Evolutionary conservation across 768 basidiomycete genomes (phyloP).

Genomic region (Boletus coccyginus): DNA sequence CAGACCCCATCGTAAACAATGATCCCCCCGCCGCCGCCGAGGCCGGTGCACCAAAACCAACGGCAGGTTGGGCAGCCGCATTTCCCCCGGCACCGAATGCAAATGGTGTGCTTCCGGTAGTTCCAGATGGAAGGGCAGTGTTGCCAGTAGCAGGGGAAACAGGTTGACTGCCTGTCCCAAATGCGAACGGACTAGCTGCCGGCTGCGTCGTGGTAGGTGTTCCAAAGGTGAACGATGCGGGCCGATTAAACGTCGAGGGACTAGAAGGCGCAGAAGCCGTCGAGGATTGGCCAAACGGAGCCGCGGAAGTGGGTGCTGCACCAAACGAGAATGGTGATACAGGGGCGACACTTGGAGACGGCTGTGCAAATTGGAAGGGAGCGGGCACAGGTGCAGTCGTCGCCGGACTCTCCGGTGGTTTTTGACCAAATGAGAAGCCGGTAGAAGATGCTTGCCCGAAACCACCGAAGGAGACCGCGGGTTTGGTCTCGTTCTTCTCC

Average conservation of each 20-base stretch:
- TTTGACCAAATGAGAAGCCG: constrained; percentile 49
- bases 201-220: constrained; percentile 36
- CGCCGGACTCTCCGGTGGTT: constrained; percentile 37
- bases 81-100: constrained; percentile 37
- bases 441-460: constrained; percentile 46
- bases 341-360: constrained; percentile 36
- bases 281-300: constrained; percentile 43
- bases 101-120: constrained; percentile 30
- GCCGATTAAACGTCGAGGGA: constrained; percentile 55
- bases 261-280: constrained; percentile 51
- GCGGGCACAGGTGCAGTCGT: constrained; percentile 37
- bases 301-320: constrained; percentile 32
- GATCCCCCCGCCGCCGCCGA: constrained; percentile 28
- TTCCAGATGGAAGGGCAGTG: constrained; percentile 29
- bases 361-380: constrained; percentile 48
- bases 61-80: constrained; percentile 36
- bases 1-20: constrained; percentile 62
- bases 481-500: constrained; percentile 43
- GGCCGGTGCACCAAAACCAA: constrained; percentile 39
- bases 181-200: constrained; percentile 41
- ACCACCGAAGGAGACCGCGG: constrained; percentile 40
- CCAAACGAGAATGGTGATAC: constrained; percentile 47
- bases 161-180: constrained; percentile 53
- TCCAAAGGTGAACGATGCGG: constrained; percentile 47
- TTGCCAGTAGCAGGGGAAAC: constrained; percentile 51